Conservation (phyloP, 192 early-diverging fungal genomes). For the Spizellomyces punctatus region DNA sequence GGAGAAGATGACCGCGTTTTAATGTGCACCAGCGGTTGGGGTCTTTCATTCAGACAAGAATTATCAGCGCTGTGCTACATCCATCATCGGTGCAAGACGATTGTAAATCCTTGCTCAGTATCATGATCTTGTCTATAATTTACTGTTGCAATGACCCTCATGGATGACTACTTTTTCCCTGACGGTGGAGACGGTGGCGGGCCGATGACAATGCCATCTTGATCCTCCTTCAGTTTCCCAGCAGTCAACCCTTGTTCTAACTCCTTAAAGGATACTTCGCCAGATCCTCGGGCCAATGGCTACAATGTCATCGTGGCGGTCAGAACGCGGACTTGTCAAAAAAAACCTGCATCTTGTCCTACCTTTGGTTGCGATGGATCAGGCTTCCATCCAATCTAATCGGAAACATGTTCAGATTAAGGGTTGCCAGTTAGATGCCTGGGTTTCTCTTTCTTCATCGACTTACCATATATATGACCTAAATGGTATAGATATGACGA, state of each 20-base stretch:
- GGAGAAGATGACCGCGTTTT: too few relatives aligned
- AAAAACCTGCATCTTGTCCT: not conserved
- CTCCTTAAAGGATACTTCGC: constrained; percentile 73
- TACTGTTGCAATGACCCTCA: not conserved
- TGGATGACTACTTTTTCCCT: not conserved
- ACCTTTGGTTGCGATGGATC: constrained; percentile 75
- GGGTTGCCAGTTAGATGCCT: not conserved
- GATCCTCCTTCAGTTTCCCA: not conserved
- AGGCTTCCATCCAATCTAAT: constrained; percentile 95
- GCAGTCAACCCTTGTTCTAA: constrained; percentile 19
- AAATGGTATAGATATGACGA: not conserved
- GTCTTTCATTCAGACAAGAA: too few relatives aligned
- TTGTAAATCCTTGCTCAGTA: too few relatives aligned
- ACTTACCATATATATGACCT: constrained; percentile 41
- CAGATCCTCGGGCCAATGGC: constrained; percentile 81
- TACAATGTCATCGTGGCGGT: not conserved
- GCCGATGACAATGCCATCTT: constrained; percentile 16
- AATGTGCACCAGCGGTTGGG: too few relatives aligned
- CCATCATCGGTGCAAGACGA: too few relatives aligned
- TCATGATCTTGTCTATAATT: too few relatives aligned
- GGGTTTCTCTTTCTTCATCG: not conserved
- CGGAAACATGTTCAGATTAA: not conserved
- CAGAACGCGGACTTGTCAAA: not conserved
- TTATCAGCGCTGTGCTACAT: too few relatives aligned
- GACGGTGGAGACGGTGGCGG: constrained; percentile 25